These are phyloP conservation scores for Metarhizium humberi DNA, from an alignment of 2,329 filamentous ascomycete genomes.

Conservation along the genomic window DNA sequence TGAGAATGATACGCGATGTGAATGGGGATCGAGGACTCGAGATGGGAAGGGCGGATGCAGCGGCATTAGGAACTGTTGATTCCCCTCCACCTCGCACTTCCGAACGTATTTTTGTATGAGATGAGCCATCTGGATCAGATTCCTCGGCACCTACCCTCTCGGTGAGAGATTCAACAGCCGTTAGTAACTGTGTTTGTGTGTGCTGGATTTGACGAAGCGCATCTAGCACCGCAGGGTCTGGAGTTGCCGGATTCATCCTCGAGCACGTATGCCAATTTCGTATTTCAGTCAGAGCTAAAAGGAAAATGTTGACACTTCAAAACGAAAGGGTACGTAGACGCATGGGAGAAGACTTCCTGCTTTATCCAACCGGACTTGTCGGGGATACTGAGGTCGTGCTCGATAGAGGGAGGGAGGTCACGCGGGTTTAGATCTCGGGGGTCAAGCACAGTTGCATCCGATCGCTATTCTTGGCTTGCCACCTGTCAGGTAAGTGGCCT, in stretches of 20 bases:
- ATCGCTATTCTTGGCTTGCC: background rate
- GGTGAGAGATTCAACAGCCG: conserved; percentile 29
- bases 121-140: conserved; percentile 1
- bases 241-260: background rate
- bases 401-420: background rate
- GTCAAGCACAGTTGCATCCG: background rate
- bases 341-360: too few species aligned
- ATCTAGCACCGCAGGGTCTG: conserved; percentile 15
- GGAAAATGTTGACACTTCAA: background rate
- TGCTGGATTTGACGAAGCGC: conserved; percentile 31
- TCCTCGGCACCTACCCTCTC: conserved; percentile 16
- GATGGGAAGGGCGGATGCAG: conserved; percentile 6
- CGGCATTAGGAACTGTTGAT: background rate
- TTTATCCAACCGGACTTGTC: too few species aligned
- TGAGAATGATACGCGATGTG: conserved; percentile 46
- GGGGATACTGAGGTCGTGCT: background rate
- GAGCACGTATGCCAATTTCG: background rate
- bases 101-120: conserved; percentile 3
- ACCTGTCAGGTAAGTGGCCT: background rate
- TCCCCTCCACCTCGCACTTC: background rate
- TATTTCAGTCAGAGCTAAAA: background rate
- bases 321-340: background rate
- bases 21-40: conserved; percentile 33
- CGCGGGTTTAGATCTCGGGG: background rate
- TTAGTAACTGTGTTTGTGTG: conserved; percentile 30